phyloP scores from a whole-genome alignment of 768 basidiomycete genomes.

The Flagelloscypha sp. region DNA sequence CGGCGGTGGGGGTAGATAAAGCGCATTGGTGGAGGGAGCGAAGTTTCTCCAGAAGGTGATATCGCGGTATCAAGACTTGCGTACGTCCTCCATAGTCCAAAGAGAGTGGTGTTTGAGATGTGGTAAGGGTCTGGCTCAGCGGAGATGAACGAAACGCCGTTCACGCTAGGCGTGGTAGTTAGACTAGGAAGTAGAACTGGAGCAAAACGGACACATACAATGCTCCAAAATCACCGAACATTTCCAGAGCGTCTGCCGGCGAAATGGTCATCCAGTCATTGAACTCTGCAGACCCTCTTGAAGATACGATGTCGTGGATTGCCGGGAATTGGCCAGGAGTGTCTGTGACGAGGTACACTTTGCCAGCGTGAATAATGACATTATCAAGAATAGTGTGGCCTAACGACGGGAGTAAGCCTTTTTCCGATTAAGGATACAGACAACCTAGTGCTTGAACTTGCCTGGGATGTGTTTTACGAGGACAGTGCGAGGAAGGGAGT shows the following conservation, averaged over 20 bases:
- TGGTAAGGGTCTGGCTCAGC: conserved; percentile 29
- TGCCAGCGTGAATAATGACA: conserved; percentile 64
- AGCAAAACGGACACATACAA: conserved; percentile 28
- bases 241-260: conserved; percentile 34
- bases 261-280: conserved; percentile 57
- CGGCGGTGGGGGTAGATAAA: conserved; percentile 66
- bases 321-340: conserved; percentile 53
- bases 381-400: conserved; percentile 83
- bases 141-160: conserved; percentile 66
- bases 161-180: conserved; percentile 33
- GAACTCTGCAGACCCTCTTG: conserved; percentile 30
- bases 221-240: conserved; percentile 46
- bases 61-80: conserved; percentile 48
- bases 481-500: conserved; percentile 45
- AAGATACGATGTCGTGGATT: conserved; percentile 40
- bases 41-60: conserved; percentile 35
- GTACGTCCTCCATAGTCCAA: conserved; percentile 74
- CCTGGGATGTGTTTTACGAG: conserved; percentile 61
- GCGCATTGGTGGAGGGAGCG: conserved; percentile 60
- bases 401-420: conserved; percentile 19
- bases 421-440: background rate
- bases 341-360: conserved; percentile 70
- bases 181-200: conserved; percentile 4
- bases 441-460: conserved; percentile 18
- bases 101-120: conserved; percentile 60